phyloP scores from a whole-genome alignment of 371 early-diverging fungal genomes.

The Mortierella sp. region DNA sequence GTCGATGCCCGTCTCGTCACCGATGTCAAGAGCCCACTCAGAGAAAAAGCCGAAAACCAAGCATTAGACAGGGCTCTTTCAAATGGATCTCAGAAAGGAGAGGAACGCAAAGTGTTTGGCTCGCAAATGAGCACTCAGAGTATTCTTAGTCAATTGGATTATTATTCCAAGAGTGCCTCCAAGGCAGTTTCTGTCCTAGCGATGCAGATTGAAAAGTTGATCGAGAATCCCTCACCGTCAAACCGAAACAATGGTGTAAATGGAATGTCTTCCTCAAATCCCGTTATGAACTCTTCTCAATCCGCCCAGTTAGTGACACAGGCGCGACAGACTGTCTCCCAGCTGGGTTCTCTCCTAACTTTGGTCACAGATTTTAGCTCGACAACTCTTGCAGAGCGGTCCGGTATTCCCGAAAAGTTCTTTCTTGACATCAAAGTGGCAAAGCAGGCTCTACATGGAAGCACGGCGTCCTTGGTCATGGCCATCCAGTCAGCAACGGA shows the following conservation, averaged over 20 bases:
- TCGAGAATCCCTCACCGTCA: slow-evolving; percentile 32
- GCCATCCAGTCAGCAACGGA: slow-evolving; percentile 53
- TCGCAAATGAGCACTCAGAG: slow-evolving; percentile 46
- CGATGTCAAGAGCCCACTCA: slow-evolving; percentile 43
- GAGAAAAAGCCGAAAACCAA: slow-evolving; percentile 32
- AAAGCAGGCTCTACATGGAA: slow-evolving; percentile 49
- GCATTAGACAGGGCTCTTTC: slow-evolving; percentile 44
- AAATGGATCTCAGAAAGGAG: slow-evolving; percentile 29
- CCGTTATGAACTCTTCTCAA: slow-evolving; percentile 55
- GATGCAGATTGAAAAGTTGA: slow-evolving; percentile 50
- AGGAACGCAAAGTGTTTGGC: slow-evolving; percentile 25
- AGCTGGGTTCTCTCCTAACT: slow-evolving; percentile 55
- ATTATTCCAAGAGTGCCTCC: slow-evolving; percentile 50
- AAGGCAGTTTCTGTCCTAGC: slow-evolving; percentile 50
- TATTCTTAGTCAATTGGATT: slow-evolving; percentile 46
- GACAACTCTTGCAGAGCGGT: slow-evolving; percentile 28
- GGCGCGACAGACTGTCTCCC: slow-evolving; percentile 57
- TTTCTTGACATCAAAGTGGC: slow-evolving; percentile 48
- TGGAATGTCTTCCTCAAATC: slow-evolving; percentile 19
- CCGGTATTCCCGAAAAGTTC: slow-evolving; percentile 36
- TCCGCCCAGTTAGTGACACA: slow-evolving; percentile 57
- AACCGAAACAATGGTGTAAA: slow-evolving; percentile 10
- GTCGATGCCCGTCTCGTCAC: slow-evolving; percentile 51
- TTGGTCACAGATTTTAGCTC: slow-evolving; percentile 48
- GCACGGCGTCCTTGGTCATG: slow-evolving; percentile 50